A percentile compares a stretch with the other conserved stretches of the same genome.
phyloP scores from a whole-genome alignment of 1,284 basidiomycete genomes.

The Crepidotus sp. region DNA sequence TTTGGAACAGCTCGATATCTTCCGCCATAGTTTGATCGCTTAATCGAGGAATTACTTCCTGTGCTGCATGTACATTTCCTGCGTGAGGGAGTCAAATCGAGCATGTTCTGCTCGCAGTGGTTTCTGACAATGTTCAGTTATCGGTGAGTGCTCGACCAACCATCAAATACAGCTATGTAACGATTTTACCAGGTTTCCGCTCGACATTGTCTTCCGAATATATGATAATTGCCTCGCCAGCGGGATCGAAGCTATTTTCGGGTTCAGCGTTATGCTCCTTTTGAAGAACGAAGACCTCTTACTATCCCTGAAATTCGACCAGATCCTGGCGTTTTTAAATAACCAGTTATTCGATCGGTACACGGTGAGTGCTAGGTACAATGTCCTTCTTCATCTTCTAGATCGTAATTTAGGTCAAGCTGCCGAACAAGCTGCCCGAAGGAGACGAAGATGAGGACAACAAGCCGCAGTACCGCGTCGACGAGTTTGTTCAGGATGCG shows the following conservation, averaged over 20 bases:
- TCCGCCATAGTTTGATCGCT: slow-evolving; percentile 70
- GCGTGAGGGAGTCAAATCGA: slow-evolving; percentile 89
- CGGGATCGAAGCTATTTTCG: slow-evolving; percentile 94
- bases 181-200: slow-evolving; percentile 69
- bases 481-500: slow-evolving; percentile 81
- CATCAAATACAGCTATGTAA: slow-evolving; percentile 6
- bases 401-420: slow-evolving; percentile 23
- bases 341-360: slow-evolving; percentile 78
- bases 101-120: slow-evolving; percentile 98
- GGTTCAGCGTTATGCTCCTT: slow-evolving; percentile 85
- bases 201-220: slow-evolving; percentile 91
- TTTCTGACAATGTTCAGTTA: slow-evolving; percentile 97
- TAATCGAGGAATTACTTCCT: slow-evolving; percentile 88
- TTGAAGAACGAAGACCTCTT: slow-evolving; percentile 82
- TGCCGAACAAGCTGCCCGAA: too few relatives aligned
- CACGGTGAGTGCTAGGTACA: slow-evolving; percentile 34
- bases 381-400: not conserved
- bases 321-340: slow-evolving; percentile 78
- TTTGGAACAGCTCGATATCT: slow-evolving; percentile 12
- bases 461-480: slow-evolving; percentile 48
- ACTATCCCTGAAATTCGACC: slow-evolving; percentile 79
- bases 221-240: slow-evolving; percentile 93
- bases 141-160: slow-evolving; percentile 40
- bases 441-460: slow-evolving; percentile 24
- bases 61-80: slow-evolving; percentile 88